Conservation (phyloP, 768 basidiomycete genomes). For the Holtermanniella nyarrowii region DNA sequence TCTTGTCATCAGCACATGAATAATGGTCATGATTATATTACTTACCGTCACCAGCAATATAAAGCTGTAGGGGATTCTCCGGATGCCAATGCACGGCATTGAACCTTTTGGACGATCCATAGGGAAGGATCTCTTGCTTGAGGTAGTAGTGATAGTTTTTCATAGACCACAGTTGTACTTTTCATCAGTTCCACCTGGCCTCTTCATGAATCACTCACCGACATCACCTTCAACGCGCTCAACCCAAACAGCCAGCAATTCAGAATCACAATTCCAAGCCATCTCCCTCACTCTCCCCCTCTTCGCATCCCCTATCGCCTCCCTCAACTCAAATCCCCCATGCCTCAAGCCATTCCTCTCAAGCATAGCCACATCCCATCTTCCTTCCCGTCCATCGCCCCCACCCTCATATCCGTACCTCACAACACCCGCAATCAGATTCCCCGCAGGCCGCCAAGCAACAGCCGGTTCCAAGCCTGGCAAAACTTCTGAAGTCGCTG, state of each 20-base stretch:
- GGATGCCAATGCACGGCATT: conserved; percentile 79
- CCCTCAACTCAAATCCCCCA: conserved; percentile 67
- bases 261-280: conserved; percentile 80
- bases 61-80: conserved; percentile 57
- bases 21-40: conserved; percentile 2
- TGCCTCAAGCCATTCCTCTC: conserved; percentile 90
- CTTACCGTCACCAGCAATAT: conserved; percentile 60
- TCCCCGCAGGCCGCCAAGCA: conserved; percentile 81
- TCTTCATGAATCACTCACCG: conserved; percentile 46
- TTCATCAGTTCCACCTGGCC: neutral
- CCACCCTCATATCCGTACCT: conserved; percentile 64
- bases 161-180: conserved; percentile 88
- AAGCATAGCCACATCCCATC: conserved; percentile 82
- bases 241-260: conserved; percentile 74
- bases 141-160: conserved; percentile 98
- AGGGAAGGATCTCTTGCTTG: conserved; percentile 64
- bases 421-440: conserved; percentile 70
- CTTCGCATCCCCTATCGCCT: conserved; percentile 29
- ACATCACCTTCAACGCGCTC: conserved; percentile 57
- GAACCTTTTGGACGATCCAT: conserved; percentile 45
- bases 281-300: conserved; percentile 56
- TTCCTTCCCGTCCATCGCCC: conserved; percentile 49
- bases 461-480: conserved; percentile 69
- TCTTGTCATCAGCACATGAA: conserved; percentile 33
- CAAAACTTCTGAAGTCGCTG: conserved; percentile 74